Conservation (phyloP, 106 monocot genomes). For the Acorus calamus region DNA sequence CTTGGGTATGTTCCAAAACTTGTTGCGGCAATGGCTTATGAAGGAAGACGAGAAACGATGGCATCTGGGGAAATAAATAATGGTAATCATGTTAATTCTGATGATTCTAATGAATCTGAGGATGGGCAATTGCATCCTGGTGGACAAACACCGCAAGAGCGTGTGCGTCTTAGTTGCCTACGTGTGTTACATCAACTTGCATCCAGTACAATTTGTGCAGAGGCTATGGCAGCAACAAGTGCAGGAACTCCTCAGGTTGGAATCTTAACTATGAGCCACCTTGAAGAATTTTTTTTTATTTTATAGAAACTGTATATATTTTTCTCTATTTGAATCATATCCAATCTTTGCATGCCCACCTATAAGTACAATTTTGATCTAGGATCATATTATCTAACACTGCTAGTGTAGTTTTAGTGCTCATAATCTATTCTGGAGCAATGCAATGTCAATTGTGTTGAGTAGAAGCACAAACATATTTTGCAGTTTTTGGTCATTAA, state of each 20-base stretch:
- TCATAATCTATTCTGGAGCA: no score
- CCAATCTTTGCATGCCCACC: no score
- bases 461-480: no score
- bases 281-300: no score
- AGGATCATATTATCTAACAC: no score
- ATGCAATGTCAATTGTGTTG: no score
- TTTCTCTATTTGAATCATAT: background rate
- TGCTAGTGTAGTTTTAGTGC: no score
- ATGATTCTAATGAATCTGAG: conserved; percentile 24
- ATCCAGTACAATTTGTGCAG: conserved; percentile 95
- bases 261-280: no score
- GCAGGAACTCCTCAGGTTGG: conserved; percentile 83
- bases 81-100: conserved; percentile 10
- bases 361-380: no score
- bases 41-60: conserved; percentile 92
- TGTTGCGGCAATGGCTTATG: conserved; percentile 90
- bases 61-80: conserved; percentile 44
- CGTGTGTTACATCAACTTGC: conserved; percentile 91
- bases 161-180: conserved; percentile 92
- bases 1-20: conserved; percentile 98
- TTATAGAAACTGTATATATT: background rate
- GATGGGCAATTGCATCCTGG: conserved; percentile 27
- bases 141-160: conserved; percentile 73
- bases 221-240: conserved; percentile 99
- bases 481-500: no score